A percentile compares a stretch with the other conserved stretches of the same genome.
Evolutionary conservation across 1,139 yeast species (phyloP).

Genomic region (Lodderomyces parapsilosis): DNA sequence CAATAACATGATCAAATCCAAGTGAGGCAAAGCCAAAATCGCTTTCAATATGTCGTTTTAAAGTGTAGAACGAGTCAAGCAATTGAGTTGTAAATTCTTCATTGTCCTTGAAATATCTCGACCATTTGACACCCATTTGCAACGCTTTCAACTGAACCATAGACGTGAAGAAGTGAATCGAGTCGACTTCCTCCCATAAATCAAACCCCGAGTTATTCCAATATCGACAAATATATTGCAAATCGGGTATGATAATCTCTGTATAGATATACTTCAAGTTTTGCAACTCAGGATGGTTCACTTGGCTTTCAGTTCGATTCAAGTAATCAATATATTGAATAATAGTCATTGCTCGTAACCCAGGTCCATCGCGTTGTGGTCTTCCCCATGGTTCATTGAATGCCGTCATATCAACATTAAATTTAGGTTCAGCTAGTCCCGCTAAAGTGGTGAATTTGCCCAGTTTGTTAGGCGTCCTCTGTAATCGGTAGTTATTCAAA

Average conservation of each 20-base stretch:
- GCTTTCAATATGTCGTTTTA: slow-evolving; percentile 13
- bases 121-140: slow-evolving; percentile 52
- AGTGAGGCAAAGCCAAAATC: slow-evolving; percentile 23
- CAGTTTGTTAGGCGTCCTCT: slow-evolving; percentile 64
- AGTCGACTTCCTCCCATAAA: slow-evolving; percentile 87
- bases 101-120: slow-evolving; percentile 35
- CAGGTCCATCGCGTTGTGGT: slow-evolving; percentile 96
- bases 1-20: slow-evolving; percentile 54
- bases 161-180: slow-evolving; percentile 76
- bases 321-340: slow-evolving; percentile 47
- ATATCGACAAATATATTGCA: slow-evolving; percentile 51
- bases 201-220: slow-evolving; percentile 78
- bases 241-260: slow-evolving; percentile 66
- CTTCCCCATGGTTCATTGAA: slow-evolving; percentile 82
- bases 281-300: slow-evolving; percentile 19
- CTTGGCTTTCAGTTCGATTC: slow-evolving; percentile 18
- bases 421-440: slow-evolving; percentile 91
- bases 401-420: slow-evolving; percentile 59
- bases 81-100: slow-evolving; percentile 18
- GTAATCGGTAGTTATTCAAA: slow-evolving; percentile 55
- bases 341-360: slow-evolving; percentile 68
- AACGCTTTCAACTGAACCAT: slow-evolving; percentile 73
- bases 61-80: slow-evolving; percentile 5
- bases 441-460: slow-evolving; percentile 51
- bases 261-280: slow-evolving; percentile 40